A percentile compares a stretch with the other conserved stretches of the same genome.
phyloP scores from a whole-genome alignment of 495 filamentous ascomycete genomes.

The Annulohypoxylon stygium region DNA sequence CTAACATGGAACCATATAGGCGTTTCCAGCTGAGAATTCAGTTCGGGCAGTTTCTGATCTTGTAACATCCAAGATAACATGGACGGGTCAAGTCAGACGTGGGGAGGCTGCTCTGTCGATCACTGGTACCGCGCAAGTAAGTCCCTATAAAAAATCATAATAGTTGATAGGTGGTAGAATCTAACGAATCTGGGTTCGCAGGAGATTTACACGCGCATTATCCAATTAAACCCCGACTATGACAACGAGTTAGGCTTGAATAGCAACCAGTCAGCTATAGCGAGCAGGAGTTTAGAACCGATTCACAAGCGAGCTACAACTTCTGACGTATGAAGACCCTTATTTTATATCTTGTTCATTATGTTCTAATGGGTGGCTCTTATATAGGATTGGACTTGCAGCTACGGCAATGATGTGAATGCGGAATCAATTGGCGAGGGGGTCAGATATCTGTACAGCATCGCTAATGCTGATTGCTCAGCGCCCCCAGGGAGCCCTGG shows the following conservation, averaged over 20 bases:
- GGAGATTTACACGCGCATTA: conserved; percentile 39
- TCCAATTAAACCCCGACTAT: conserved; percentile 37
- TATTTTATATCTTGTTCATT: neutral
- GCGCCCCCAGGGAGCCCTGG: conserved; percentile 38
- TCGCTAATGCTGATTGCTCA: conserved; percentile 40
- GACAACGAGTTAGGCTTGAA: conserved; percentile 35
- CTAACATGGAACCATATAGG: conserved; percentile 19
- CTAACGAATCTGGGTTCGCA: conserved; percentile 9
- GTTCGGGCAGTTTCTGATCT: neutral
- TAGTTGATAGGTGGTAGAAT: neutral
- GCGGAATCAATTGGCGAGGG: conserved; percentile 35
- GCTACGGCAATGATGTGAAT: conserved; percentile 37
- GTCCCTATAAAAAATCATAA: neutral
- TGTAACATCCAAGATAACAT: conserved; percentile 25
- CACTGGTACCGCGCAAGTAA: conserved; percentile 35
- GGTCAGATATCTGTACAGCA: conserved; percentile 43
- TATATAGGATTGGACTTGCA: conserved; percentile 38
- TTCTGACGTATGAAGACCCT: conserved; percentile 24
- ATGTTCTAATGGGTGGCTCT: conserved; percentile 3
- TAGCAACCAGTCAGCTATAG: conserved; percentile 25
- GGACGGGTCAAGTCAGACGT: conserved; percentile 30
- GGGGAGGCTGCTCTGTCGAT: conserved; percentile 25
- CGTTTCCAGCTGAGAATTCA: conserved; percentile 21
- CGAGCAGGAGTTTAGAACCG: conserved; percentile 21
- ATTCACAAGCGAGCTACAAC: conserved; percentile 37